A percentile compares a stretch with the other conserved stretches of the same genome.
These are phyloP conservation scores for button mushroom (Agaricus bisporus) DNA, from an alignment of 768 basidiomycete genomes.

Conservation along the genomic window DNA sequence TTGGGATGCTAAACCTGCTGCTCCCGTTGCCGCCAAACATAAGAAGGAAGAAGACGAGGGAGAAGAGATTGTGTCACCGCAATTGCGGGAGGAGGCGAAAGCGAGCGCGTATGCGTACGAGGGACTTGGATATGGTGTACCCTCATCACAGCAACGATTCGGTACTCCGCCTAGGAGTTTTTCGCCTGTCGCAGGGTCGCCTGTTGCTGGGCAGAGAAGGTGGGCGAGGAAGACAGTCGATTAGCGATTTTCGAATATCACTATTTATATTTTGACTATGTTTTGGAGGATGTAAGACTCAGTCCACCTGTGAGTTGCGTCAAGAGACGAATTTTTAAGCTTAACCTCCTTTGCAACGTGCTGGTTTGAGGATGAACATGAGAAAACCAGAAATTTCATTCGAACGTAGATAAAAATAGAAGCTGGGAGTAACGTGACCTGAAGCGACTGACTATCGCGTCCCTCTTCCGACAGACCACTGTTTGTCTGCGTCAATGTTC, in stretches of 20 bases:
- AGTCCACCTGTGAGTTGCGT: too few relatives aligned
- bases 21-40: neutral
- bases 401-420: too few relatives aligned
- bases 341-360: too few relatives aligned
- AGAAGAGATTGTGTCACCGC: constrained; percentile 5
- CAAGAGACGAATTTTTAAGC: too few relatives aligned
- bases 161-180: constrained; percentile 8
- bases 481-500: constrained; percentile 11
- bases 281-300: too few relatives aligned
- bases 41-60: constrained; percentile 6
- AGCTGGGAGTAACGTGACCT: too few relatives aligned
- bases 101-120: constrained; percentile 10
- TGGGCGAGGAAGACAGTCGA: constrained; percentile 10
- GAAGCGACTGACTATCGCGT: too few relatives aligned
- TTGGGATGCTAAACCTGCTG: constrained; percentile 42
- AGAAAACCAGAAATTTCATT: too few relatives aligned
- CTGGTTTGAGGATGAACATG: too few relatives aligned
- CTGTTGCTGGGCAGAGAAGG: constrained; percentile 5
- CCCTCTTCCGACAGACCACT: neutral
- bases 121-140: neutral
- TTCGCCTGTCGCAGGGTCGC: constrained; percentile 8
- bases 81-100: constrained; percentile 1
- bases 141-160: constrained; percentile 5
- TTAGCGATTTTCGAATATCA: neutral
- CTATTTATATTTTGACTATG: too few relatives aligned